phyloP scores from a whole-genome alignment of 2,329 filamentous ascomycete species.

The Claviceps maximensis region DNA sequence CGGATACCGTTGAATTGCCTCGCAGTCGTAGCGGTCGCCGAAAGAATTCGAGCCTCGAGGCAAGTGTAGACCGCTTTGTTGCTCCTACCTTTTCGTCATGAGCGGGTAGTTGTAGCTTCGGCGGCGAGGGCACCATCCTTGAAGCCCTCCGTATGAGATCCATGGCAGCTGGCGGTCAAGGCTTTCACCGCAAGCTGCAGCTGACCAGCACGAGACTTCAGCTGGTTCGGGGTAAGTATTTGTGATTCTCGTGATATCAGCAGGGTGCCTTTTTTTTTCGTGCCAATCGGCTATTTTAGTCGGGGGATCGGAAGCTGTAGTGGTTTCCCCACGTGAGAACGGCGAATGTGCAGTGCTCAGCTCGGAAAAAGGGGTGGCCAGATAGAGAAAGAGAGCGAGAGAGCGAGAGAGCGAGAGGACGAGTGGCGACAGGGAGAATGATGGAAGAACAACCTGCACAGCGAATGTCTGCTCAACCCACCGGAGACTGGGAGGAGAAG shows the following conservation, averaged over 20 bases:
- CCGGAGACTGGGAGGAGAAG: not conserved
- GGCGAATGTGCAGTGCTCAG: not conserved
- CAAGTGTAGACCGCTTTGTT: slow-evolving; percentile 25
- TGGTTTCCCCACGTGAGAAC: not conserved
- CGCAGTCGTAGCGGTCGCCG: slow-evolving; percentile 73
- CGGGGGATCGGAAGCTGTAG: not conserved
- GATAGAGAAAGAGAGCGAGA: not conserved
- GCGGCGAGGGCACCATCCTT: slow-evolving; percentile 31
- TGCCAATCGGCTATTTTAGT: not conserved
- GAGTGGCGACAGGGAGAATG: too few relatives aligned
- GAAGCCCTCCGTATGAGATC: slow-evolving; percentile 45
- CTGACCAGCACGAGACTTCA: not conserved
- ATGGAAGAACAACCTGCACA: not conserved
- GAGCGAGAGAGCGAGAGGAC: too few relatives aligned
- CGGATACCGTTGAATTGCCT: slow-evolving; percentile 83
- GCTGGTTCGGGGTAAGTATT: not conserved
- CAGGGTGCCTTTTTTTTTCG: not conserved
- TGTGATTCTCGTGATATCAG: not conserved
- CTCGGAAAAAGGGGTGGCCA: not conserved
- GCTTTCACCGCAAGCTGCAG: not conserved
- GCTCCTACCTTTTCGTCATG: slow-evolving; percentile 34
- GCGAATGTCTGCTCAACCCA: not conserved
- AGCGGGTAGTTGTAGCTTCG: slow-evolving; percentile 32
- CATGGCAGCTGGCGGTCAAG: slow-evolving; percentile 26
- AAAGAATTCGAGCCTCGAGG: slow-evolving; percentile 61